phyloP scores from a whole-genome alignment of 2,329 filamentous ascomycete genomes.

The Alternaria longipes region DNA sequence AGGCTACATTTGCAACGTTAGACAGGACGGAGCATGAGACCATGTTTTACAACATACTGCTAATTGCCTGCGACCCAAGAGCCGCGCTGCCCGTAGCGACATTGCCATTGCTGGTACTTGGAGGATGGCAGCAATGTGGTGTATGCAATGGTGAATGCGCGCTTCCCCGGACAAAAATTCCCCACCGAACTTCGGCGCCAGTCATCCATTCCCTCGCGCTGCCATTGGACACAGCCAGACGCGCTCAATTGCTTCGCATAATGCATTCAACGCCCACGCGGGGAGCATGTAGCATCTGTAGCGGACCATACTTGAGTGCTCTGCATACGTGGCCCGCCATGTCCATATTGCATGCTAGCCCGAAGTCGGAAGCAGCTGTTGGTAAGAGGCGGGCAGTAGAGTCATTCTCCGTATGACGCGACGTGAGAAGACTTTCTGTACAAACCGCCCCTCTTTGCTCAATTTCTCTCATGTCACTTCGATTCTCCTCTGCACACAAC shows the following conservation, averaged over 20 bases:
- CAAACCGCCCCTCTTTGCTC: conserved; percentile 14
- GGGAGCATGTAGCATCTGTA: conserved; percentile 12
- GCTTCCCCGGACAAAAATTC: conserved; percentile 28
- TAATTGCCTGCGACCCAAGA: conserved; percentile 42
- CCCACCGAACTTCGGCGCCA: conserved; percentile 31
- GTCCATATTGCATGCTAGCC: conserved; percentile 19
- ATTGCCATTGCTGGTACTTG: conserved; percentile 46
- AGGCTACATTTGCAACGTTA: conserved; percentile 32
- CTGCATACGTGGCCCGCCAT: conserved; percentile 3
- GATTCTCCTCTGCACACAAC: not conserved
- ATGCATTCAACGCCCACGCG: conserved; percentile 25
- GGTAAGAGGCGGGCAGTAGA: conserved; percentile 26
- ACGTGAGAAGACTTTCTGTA: conserved; percentile 28
- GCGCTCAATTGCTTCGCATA: conserved; percentile 34
- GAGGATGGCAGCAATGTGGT: conserved; percentile 23
- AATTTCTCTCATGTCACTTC: conserved; percentile 9
- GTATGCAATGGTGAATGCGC: conserved; percentile 24
- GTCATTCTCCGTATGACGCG: conserved; percentile 44
- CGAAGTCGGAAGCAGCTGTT: conserved; percentile 33
- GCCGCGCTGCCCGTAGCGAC: conserved; percentile 48
- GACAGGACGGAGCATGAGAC: not conserved
- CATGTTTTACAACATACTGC: conserved; percentile 33
- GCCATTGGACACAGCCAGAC: conserved; percentile 36
- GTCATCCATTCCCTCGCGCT: conserved; percentile 4
- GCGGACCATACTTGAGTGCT: not conserved